Conservation (phyloP, 2,329 filamentous ascomycete genomes). For the Neonectria coccinea region DNA sequence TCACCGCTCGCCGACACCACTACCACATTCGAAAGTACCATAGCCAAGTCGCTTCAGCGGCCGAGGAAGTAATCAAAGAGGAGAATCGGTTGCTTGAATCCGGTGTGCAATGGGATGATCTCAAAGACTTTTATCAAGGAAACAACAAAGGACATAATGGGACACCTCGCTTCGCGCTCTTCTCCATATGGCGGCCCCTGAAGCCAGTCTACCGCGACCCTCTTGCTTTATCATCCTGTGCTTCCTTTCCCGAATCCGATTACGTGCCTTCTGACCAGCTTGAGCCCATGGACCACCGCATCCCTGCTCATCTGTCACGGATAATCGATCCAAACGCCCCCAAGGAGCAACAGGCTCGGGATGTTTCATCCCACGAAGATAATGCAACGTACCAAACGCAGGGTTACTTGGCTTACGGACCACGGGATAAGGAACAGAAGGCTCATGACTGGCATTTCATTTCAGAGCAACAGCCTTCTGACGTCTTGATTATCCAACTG, state of each 20-base stretch:
- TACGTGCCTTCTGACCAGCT: conserved; percentile 19
- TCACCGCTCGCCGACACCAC: conserved; percentile 13
- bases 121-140: conserved; percentile 19
- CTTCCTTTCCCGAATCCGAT: conserved; percentile 17
- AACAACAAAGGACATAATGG: conserved; percentile 2
- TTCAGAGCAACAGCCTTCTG: conserved; percentile 14
- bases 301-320: conserved; percentile 7
- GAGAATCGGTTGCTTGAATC: conserved; percentile 13
- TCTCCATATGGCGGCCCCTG: conserved; percentile 24
- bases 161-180: conserved; percentile 21
- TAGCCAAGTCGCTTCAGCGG: conserved; percentile 6
- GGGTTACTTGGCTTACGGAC: conserved; percentile 8
- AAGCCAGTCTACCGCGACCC: conserved; percentile 22
- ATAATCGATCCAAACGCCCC: conserved; percentile 13
- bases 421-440: conserved; percentile 8
- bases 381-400: conserved; percentile 4
- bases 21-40: conserved; percentile 24
- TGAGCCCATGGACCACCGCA: conserved; percentile 5
- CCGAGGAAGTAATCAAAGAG: conserved; percentile 5
- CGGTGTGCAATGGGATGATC: conserved; percentile 12
- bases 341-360: neutral
- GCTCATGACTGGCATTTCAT: conserved; percentile 15
- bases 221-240: conserved; percentile 13
- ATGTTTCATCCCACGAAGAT: neutral
- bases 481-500: conserved; percentile 15